A percentile compares a stretch with the other conserved stretches of the same genome.
Conservation (phyloP, 495 filamentous ascomycete species). For the Entonaema liquescens region DNA sequence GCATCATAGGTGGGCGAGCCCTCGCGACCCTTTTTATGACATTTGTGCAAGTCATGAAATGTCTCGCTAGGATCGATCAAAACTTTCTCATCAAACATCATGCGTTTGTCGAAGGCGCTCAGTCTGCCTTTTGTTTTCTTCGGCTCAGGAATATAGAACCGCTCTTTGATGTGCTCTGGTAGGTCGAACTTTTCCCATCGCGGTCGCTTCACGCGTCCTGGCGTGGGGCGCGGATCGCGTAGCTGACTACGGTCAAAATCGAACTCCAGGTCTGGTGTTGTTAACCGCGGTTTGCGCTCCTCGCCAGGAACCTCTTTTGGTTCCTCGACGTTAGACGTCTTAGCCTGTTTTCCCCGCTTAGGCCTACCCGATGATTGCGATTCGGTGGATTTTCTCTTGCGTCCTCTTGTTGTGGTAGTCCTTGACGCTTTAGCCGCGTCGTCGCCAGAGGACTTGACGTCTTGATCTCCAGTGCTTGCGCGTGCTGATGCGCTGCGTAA, state of each 20-base stretch:
- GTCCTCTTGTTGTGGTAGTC: background rate
- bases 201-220: conserved; percentile 32
- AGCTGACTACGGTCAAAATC: conserved; percentile 37
- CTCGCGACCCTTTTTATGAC: conserved; percentile 30
- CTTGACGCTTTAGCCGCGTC: background rate
- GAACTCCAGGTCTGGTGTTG: conserved; percentile 39
- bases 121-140: conserved; percentile 19
- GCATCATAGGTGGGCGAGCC: conserved; percentile 48
- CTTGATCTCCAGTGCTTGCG: background rate
- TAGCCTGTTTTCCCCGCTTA: background rate
- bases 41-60: conserved; percentile 33
- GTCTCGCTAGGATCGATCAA: conserved; percentile 20
- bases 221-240: conserved; percentile 35
- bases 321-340: background rate
- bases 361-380: background rate
- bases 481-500: background rate
- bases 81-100: background rate
- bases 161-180: conserved; percentile 22
- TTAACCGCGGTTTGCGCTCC: conserved; percentile 24
- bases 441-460: background rate
- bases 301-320: conserved; percentile 2
- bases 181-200: background rate
- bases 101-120: conserved; percentile 6
- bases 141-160: conserved; percentile 19
- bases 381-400: conserved; percentile 31